These are phyloP conservation scores for Colletotrichum aenigma DNA, from an alignment of 2,329 filamentous ascomycete species.

Conservation along the genomic window DNA sequence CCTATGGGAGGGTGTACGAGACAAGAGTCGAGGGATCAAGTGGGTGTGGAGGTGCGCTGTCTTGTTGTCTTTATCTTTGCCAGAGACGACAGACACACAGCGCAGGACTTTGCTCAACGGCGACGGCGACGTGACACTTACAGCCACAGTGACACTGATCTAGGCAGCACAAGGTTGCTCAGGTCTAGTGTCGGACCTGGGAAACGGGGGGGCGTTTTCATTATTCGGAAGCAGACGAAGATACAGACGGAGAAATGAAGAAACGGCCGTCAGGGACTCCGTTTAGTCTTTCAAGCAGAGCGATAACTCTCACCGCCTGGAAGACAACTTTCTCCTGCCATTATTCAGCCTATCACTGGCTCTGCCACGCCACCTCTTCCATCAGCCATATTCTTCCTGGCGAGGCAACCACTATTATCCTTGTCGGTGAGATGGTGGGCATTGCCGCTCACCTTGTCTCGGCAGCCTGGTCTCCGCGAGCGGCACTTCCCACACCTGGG, in stretches of 20 bases:
- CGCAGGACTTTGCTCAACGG: neutral
- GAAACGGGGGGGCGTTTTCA: neutral
- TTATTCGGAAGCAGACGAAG: neutral
- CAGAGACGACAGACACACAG: neutral
- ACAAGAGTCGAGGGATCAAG: neutral
- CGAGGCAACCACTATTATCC: slow-evolving; percentile 11
- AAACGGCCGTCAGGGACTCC: neutral
- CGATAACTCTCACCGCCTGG: neutral
- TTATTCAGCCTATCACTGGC: slow-evolving; percentile 1
- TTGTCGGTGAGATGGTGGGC: slow-evolving; percentile 15
- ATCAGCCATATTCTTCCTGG: neutral
- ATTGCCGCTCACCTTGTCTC: slow-evolving; percentile 6
- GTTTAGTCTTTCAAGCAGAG: neutral
- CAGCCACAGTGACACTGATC: neutral
- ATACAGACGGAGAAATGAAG: neutral
- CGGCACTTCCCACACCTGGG: neutral
- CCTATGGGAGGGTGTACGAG: slow-evolving; percentile 2
- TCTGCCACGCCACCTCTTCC: slow-evolving; percentile 4
- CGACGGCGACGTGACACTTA: neutral
- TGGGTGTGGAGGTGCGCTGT: slow-evolving; percentile 4
- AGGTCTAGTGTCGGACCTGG: neutral
- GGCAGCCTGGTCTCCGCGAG: slow-evolving; percentile 1
- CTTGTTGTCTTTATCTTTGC: neutral
- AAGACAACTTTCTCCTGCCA: neutral
- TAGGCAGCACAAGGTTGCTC: neutral